Evolutionary conservation across 352 stramenopile genomes (phyloP).

Genomic region (Plasmopara halstedii): DNA sequence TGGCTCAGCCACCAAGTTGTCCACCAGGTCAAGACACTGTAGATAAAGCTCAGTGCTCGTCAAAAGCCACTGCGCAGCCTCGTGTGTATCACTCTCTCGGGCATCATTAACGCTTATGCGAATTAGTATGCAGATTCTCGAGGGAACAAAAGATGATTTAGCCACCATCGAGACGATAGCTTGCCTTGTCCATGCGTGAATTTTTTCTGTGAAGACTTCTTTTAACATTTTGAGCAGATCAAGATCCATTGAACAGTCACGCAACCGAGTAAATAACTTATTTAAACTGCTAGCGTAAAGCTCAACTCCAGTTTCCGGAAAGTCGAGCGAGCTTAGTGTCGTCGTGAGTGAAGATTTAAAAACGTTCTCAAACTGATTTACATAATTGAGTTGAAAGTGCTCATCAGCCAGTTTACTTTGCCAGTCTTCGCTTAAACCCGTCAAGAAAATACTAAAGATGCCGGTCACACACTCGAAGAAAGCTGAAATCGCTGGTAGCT

Average conservation of each 20-base stretch:
- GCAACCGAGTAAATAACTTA: conserved; percentile 35
- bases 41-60: conserved; percentile 29
- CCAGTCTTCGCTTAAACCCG: conserved; percentile 24
- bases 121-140: conserved; percentile 26
- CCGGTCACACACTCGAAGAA: conserved; percentile 72
- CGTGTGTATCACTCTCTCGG: conserved; percentile 7
- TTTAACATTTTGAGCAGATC: conserved; percentile 21
- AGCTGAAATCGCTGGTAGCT: conserved; percentile 44
- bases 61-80: conserved; percentile 26
- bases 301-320: conserved; percentile 27
- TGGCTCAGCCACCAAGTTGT: conserved; percentile 14
- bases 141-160: conserved; percentile 29
- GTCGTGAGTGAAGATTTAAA: conserved; percentile 33
- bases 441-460: conserved; percentile 61
- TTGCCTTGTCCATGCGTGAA: conserved; percentile 36
- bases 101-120: conserved; percentile 9
- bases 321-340: conserved; percentile 29
- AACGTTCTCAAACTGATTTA: conserved; percentile 59
- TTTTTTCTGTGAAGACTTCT: conserved; percentile 17
- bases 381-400: conserved; percentile 29
- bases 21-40: conserved; percentile 26
- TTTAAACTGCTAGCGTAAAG: conserved; percentile 34
- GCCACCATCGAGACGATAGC: conserved; percentile 19
- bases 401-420: conserved; percentile 20
- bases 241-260: conserved; percentile 21